Percentiles rank a stretch among this genome's conserved stretches.
These are phyloP conservation scores for Cladosporium sp. DNA, from an alignment of 2,329 filamentous ascomycete genomes.

Conservation along the genomic window DNA sequence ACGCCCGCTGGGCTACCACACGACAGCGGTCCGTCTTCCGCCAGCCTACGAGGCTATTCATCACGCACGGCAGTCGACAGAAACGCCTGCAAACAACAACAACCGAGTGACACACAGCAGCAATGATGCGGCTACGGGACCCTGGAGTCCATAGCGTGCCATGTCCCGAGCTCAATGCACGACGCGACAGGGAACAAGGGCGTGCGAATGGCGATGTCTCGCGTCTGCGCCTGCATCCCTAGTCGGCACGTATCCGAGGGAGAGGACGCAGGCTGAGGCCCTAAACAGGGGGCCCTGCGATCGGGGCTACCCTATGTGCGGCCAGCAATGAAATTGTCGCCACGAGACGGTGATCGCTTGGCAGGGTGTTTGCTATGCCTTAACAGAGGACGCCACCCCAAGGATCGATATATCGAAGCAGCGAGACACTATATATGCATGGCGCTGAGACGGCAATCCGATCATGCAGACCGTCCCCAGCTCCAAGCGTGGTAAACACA, in stretches of 20 bases:
- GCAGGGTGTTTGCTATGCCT: neutral
- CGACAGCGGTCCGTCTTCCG: neutral
- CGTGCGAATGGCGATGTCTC: conserved; percentile 1
- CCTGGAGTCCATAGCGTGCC: neutral
- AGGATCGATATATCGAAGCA: neutral
- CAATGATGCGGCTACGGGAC: neutral
- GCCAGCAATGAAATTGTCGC: neutral
- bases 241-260: neutral
- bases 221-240: conserved; percentile 1
- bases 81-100: neutral
- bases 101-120: neutral
- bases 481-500: neutral
- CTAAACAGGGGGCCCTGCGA: neutral
- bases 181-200: neutral
- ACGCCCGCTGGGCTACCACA: neutral
- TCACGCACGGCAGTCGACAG: neutral
- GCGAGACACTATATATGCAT: neutral
- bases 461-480: neutral
- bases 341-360: neutral
- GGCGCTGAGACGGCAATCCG: neutral
- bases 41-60: neutral
- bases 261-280: neutral
- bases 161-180: conserved; percentile 1
- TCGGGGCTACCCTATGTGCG: neutral
- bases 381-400: neutral